A percentile compares a stretch with the other conserved stretches of the same genome.
phyloP scores from a whole-genome alignment of 352 stramenopile genomes.

The Globisporangium carolinianum region DNA sequence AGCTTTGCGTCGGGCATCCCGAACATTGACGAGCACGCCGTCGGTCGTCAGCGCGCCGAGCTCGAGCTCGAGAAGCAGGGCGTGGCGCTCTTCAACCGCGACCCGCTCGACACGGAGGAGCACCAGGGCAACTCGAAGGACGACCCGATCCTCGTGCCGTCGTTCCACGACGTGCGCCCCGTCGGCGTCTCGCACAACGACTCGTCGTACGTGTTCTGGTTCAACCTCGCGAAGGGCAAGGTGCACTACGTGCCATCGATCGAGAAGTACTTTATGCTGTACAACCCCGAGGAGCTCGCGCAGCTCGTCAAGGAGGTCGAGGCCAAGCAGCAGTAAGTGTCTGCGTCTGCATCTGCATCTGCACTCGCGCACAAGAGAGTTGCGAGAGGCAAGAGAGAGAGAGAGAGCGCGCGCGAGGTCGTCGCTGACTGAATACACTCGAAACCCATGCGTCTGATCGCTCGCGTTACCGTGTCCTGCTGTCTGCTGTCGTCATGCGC shows the following conservation, averaged over 20 bases:
- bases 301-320: constrained; percentile 81
- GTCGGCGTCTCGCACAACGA: constrained; percentile 87
- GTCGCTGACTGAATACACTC: no score
- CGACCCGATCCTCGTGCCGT: constrained; percentile 82
- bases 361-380: no score
- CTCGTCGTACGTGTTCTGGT: constrained; percentile 85
- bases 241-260: constrained; percentile 82
- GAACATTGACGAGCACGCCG: constrained; percentile 72
- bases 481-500: no score
- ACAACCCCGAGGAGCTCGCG: constrained; percentile 83
- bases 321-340: constrained; percentile 60
- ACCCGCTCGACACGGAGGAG: constrained; percentile 82
- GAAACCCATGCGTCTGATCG: background rate
- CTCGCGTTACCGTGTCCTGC: no score
- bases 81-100: constrained; percentile 70
- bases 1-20: constrained; percentile 62
- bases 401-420: no score
- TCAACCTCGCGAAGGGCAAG: constrained; percentile 84
- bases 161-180: constrained; percentile 61
- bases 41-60: constrained; percentile 73
- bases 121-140: constrained; percentile 86
- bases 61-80: constrained; percentile 65
- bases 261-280: constrained; percentile 89
- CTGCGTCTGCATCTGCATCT: no score
- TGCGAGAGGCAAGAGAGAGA: no score